These are phyloP conservation scores for Hymenotorrendiella dingleyae DNA, from an alignment of 2,329 filamentous ascomycete genomes.

Conservation along the genomic window DNA sequence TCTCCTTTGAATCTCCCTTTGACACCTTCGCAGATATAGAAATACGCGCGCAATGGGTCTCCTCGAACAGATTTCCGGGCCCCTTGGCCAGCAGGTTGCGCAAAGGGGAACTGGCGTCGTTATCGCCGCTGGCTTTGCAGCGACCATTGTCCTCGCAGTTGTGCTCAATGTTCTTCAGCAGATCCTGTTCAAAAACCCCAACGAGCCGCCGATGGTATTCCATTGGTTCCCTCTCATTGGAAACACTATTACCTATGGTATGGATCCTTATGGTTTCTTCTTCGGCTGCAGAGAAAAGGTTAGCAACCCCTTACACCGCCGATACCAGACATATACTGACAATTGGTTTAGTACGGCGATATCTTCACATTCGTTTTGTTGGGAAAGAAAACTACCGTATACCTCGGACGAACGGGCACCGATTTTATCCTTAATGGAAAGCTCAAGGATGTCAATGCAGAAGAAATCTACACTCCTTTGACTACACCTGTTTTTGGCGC, in stretches of 20 bases:
- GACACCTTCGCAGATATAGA: too few relatives aligned
- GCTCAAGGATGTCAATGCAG: conserved; percentile 80
- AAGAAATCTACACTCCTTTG: conserved; percentile 81
- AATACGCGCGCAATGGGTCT: too few relatives aligned
- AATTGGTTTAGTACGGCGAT: conserved; percentile 63
- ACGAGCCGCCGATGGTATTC: conserved; percentile 76
- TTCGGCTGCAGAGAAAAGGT: conserved; percentile 67
- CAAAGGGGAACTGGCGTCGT: conserved; percentile 26
- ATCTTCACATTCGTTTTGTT: conserved; percentile 85
- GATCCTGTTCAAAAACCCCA: conserved; percentile 72
- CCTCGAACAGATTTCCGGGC: conserved; percentile 24
- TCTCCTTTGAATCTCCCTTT: background rate
- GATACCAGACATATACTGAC: conserved; percentile 2
- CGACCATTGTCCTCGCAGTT: conserved; percentile 50
- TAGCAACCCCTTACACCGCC: conserved; percentile 16
- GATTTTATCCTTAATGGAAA: conserved; percentile 92
- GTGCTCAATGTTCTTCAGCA: conserved; percentile 76
- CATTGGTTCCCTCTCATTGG: conserved; percentile 80
- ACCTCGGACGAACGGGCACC: conserved; percentile 74
- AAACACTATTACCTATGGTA: conserved; percentile 89
- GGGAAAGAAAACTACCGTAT: conserved; percentile 85
- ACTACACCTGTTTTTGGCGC: conserved; percentile 69
- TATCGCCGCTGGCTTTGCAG: conserved; percentile 21
- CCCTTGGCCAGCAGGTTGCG: conserved; percentile 25
- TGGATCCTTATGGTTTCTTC: conserved; percentile 90